Evolutionary conservation across 1,284 basidiomycete genomes (phyloP).

Genomic region (Fomes fomentarius): DNA sequence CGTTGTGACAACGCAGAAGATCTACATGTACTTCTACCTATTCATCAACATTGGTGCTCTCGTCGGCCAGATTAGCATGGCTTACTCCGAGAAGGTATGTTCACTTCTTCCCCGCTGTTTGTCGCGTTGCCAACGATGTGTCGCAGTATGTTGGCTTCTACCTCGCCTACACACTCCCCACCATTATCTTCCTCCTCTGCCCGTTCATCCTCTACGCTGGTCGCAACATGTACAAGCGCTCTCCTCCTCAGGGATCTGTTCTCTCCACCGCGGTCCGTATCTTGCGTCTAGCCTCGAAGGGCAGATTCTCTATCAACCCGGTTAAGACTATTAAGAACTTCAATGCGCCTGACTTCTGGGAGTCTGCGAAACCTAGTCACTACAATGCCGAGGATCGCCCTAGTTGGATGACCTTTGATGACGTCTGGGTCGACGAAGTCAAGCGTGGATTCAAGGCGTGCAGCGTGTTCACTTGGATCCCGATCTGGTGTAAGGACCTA

Average conservation of each 20-base stretch:
- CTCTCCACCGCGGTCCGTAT: slow-evolving; percentile 55
- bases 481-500: slow-evolving; percentile 62
- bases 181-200: slow-evolving; percentile 66
- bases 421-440: slow-evolving; percentile 85
- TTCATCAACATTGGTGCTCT: slow-evolving; percentile 82
- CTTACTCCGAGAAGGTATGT: slow-evolving; percentile 70
- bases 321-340: slow-evolving; percentile 49
- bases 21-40: slow-evolving; percentile 83
- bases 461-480: slow-evolving; percentile 79
- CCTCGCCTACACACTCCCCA: slow-evolving; percentile 73
- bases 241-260: slow-evolving; percentile 82
- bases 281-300: slow-evolving; percentile 52
- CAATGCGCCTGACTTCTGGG: slow-evolving; percentile 76
- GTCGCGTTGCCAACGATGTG: not conserved
- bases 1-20: slow-evolving; percentile 64
- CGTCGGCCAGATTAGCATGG: slow-evolving; percentile 71
- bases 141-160: slow-evolving; percentile 70
- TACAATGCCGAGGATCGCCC: slow-evolving; percentile 47
- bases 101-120: not conserved
- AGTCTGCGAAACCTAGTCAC: slow-evolving; percentile 71
- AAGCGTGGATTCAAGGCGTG: slow-evolving; percentile 85
- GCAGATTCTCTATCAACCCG: slow-evolving; percentile 65
- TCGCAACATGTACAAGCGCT: slow-evolving; percentile 64
- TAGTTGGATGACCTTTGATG: slow-evolving; percentile 76
- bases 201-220: slow-evolving; percentile 74